These are phyloP conservation scores for Podospora sp. DNA, from an alignment of 495 filamentous ascomycete genomes.

Conservation along the genomic window DNA sequence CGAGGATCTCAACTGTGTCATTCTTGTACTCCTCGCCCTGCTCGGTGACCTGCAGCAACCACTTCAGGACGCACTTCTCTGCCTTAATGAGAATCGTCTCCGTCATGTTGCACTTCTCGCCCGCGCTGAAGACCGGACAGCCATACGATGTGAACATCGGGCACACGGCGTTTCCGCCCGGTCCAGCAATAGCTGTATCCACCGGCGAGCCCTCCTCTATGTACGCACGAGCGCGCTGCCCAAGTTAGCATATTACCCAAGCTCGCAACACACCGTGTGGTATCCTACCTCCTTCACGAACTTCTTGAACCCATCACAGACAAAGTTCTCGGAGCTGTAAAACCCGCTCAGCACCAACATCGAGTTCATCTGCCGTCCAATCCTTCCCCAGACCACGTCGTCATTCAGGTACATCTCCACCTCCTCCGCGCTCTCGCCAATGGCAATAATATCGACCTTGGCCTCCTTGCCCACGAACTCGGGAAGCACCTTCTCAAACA, in stretches of 20 bases:
- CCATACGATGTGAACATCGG: constrained; percentile 40
- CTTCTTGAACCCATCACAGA: constrained; percentile 42
- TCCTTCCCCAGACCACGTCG: constrained; percentile 50
- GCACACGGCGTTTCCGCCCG: constrained; percentile 39
- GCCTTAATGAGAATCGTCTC: constrained; percentile 45
- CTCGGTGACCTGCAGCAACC: constrained; percentile 49
- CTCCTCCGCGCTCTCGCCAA: constrained; percentile 58
- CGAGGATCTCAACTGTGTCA: constrained; percentile 22
- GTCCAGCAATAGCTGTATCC: constrained; percentile 52
- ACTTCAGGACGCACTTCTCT: constrained; percentile 41
- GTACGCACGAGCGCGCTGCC: constrained; percentile 63
- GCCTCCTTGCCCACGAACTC: constrained; percentile 46
- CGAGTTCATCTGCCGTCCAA: constrained; percentile 41
- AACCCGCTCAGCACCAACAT: constrained; percentile 47
- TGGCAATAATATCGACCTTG: constrained; percentile 65
- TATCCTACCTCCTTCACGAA: constrained; percentile 53
- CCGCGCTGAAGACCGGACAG: constrained; percentile 51
- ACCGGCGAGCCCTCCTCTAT: constrained; percentile 51
- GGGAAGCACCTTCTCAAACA: constrained; percentile 65
- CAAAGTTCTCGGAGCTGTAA: constrained; percentile 34
- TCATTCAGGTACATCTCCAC: constrained; percentile 59
- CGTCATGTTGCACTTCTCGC: constrained; percentile 33
- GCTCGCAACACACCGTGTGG: not conserved
- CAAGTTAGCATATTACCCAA: not conserved
- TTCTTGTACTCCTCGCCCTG: constrained; percentile 15